Evolutionary conservation across 2,329 filamentous ascomycete species (phyloP).

Genomic region (Colletotrichum caudatum): DNA sequence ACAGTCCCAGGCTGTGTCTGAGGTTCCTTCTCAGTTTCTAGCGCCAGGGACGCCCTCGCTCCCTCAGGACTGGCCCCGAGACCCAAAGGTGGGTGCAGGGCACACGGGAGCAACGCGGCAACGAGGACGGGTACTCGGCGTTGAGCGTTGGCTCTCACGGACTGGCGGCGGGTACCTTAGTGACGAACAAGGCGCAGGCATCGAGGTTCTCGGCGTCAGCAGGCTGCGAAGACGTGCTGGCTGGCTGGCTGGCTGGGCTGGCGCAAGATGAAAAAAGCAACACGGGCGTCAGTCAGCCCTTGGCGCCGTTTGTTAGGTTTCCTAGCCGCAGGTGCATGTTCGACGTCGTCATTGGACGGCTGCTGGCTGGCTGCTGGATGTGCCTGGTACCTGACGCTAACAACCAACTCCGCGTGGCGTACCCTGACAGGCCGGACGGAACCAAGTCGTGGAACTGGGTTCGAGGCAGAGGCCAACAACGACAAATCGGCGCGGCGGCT

Average conservation of each 20-base stretch:
- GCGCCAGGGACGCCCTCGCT: constrained; percentile 20
- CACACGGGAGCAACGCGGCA: constrained; percentile 24
- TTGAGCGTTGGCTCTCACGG: constrained; percentile 17
- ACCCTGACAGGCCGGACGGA: constrained; percentile 52
- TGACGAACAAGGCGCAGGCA: constrained; percentile 7
- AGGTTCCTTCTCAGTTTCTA: constrained; percentile 33
- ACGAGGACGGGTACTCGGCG: constrained; percentile 33
- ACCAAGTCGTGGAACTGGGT: constrained; percentile 26
- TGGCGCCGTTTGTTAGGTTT: constrained; percentile 26
- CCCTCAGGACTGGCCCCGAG: neutral
- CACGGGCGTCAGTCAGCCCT: constrained; percentile 37
- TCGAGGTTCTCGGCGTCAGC: constrained; percentile 7
- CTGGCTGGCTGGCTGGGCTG: too few relatives aligned
- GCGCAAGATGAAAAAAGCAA: constrained; percentile 3
- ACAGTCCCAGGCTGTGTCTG: constrained; percentile 27
- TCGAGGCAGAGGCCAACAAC: constrained; percentile 24
- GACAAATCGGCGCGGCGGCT: constrained; percentile 31
- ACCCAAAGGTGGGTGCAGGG: constrained; percentile 3
- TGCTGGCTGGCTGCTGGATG: constrained; percentile 43
- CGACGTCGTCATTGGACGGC: constrained; percentile 49
- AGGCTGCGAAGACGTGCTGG: constrained; percentile 22
- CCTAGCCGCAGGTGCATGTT: constrained; percentile 27
- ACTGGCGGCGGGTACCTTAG: constrained; percentile 18
- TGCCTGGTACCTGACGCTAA: constrained; percentile 58
- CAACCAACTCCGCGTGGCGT: constrained; percentile 52